Evolutionary conservation across 208 protist species (phyloP), one percentile per base, ranked within the genome.

Genomic region (Crithidia bombi): DNA sequence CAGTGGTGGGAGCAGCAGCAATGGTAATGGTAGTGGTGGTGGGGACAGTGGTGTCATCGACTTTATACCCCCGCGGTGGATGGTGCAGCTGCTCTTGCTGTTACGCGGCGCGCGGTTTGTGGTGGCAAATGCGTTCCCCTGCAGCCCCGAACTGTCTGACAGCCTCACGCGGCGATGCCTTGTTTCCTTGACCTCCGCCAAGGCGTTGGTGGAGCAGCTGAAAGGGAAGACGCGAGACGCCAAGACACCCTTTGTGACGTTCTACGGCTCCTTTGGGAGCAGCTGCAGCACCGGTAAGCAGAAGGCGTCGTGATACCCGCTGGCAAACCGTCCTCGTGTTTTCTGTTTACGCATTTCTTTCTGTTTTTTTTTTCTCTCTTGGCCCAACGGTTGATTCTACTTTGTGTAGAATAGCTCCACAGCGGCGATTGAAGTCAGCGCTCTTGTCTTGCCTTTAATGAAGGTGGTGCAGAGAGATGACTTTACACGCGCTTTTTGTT

Each of bases 51-150:
- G 19, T 49, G 12, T 7, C 12, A 44, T 44, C 32, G 43, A 68
- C 23, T 64, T 81, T 23, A 33, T 50, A 2, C 61, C 61, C 44
- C 70, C 73, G 59, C 75, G 65, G 21, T 88, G 73, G 75, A 33
- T 88, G 55, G 28, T 81, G 32, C 73, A 80, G 25, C 59, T 91
- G 17, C 73, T 96, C n/a, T 67, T 93, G 30, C 73, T 96, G 5
- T 54, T 81, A 30, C 86, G 87, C 30, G 91, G 91, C 2, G 81
- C 90, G 5, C 83, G 83, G 21, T 88, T 77, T 57, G 69, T 92
- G 44, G 78, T 51, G 11, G 66, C 44, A 19, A 90, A 85, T 39
- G 68, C 65, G 12, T 76, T 90, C 46, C 68, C 85, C 6, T 68
- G 79, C 32, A 52, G 83, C 10, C 80, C 87, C 32, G 62, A 69